phyloP scores from a whole-genome alignment of 179 eudicot species.

The Silene noctiflora region DNA sequence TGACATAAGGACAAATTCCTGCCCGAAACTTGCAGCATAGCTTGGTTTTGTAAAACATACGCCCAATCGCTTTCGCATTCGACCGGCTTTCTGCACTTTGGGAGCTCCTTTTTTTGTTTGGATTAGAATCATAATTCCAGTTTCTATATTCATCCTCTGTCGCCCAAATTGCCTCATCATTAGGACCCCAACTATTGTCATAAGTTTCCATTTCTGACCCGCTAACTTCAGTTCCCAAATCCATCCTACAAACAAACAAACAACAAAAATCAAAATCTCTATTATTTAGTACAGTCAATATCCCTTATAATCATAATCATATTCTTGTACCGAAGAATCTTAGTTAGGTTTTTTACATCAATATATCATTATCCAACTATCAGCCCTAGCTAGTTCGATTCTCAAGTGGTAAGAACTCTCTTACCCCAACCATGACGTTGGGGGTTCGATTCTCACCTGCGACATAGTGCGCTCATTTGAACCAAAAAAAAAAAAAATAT shows the following conservation, averaged over 20 bases:
- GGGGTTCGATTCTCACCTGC: too few species aligned
- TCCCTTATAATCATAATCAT: neutral
- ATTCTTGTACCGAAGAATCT: neutral
- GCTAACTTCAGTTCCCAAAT: neutral
- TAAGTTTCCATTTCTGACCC: conserved; percentile 8
- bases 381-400: too few species aligned
- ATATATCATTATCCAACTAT: too few species aligned
- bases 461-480: too few species aligned
- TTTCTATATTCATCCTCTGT: conserved; percentile 86
- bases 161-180: conserved; percentile 83
- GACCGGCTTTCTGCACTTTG: conserved; percentile 58
- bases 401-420: too few species aligned
- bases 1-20: conserved; percentile 82
- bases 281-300: neutral
- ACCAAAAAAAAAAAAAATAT: too few species aligned
- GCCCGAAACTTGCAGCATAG: conserved; percentile 87
- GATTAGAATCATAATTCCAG: conserved; percentile 53
- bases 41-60: conserved; percentile 92
- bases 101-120: conserved; percentile 58
- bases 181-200: conserved; percentile 55
- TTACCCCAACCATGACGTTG: too few species aligned
- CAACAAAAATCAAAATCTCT: neutral
- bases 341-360: too few species aligned
- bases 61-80: conserved; percentile 62
- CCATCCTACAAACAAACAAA: neutral